Evolutionary conservation across 257 asterid species (phyloP).

Genomic region (Rhazya stricta): DNA sequence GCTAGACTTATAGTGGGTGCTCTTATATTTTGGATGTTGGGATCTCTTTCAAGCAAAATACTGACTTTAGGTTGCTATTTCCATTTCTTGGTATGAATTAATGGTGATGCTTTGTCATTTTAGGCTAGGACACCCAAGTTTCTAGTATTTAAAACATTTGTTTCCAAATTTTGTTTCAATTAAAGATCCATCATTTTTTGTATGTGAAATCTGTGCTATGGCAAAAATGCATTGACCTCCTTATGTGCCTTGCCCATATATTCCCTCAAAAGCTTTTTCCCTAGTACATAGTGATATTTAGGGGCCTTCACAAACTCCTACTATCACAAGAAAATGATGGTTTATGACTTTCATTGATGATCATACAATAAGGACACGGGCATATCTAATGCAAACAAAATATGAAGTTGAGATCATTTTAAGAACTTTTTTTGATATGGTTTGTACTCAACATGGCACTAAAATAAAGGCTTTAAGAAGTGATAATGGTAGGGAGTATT

Average conservation of each 20-base stretch:
- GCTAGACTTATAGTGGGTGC: background rate
- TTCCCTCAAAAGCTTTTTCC: background rate
- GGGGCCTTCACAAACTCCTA: background rate
- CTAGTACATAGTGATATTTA: background rate
- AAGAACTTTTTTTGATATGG: background rate
- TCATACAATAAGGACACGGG: background rate
- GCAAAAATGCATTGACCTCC: background rate
- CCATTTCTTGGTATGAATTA: background rate
- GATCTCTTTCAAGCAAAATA: background rate
- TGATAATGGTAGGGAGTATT: too few relatives aligned
- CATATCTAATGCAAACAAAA: background rate
- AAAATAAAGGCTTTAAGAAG: background rate
- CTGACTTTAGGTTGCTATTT: background rate
- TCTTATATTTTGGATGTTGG: background rate
- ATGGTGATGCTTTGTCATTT: too few relatives aligned
- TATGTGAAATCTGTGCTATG: background rate
- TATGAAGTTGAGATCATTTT: background rate
- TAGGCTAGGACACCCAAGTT: too few relatives aligned
- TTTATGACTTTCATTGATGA: background rate
- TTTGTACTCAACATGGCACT: background rate
- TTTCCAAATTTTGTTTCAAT: background rate
- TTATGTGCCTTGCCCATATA: background rate
- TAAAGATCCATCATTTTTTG: background rate
- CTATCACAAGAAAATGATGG: background rate
- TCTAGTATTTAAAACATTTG: background rate